Evolutionary conservation across 2,329 filamentous ascomycete species (phyloP).

Genomic region (Pezicula carpinea): DNA sequence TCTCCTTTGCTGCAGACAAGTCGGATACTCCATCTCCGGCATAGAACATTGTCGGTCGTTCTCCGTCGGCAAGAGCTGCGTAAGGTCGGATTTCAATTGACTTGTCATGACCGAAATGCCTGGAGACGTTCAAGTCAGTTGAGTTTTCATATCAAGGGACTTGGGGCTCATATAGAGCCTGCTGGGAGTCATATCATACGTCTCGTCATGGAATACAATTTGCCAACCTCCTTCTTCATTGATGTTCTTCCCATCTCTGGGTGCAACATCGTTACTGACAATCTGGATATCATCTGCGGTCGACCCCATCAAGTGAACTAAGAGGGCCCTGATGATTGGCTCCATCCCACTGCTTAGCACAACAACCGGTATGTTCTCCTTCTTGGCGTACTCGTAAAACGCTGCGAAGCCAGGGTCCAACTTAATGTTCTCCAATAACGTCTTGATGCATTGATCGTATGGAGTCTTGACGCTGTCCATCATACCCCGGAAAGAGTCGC

Average conservation of each 20-base stretch:
- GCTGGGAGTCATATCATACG: conserved; percentile 37
- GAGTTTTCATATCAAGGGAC: not conserved
- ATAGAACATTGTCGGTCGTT: conserved; percentile 84
- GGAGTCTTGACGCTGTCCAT: conserved; percentile 80
- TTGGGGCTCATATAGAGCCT: not conserved
- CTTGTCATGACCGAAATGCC: conserved; percentile 91
- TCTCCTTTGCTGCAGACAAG: conserved; percentile 86
- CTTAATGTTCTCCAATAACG: conserved; percentile 75
- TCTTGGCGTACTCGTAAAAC: conserved; percentile 79
- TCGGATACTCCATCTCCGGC: conserved; percentile 94
- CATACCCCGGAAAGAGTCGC: conserved; percentile 87
- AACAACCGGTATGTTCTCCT: conserved; percentile 84
- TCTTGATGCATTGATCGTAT: conserved; percentile 75
- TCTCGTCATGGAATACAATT: conserved; percentile 85
- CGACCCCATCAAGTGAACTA: conserved; percentile 74
- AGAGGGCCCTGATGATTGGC: conserved; percentile 80
- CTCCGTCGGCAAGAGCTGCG: conserved; percentile 59
- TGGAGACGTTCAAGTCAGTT: conserved; percentile 3
- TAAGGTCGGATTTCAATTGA: conserved; percentile 87
- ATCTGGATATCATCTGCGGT: conserved; percentile 78
- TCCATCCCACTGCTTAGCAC: conserved; percentile 91
- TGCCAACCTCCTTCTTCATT: conserved; percentile 81
- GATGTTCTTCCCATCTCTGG: conserved; percentile 64
- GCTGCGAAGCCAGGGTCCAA: conserved; percentile 84
- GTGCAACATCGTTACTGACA: conserved; percentile 76